Evolutionary conservation across 768 basidiomycete species (phyloP), one percentile per base, ranked within the genome.

Genomic region (Artomyces pyxidatus): DNA sequence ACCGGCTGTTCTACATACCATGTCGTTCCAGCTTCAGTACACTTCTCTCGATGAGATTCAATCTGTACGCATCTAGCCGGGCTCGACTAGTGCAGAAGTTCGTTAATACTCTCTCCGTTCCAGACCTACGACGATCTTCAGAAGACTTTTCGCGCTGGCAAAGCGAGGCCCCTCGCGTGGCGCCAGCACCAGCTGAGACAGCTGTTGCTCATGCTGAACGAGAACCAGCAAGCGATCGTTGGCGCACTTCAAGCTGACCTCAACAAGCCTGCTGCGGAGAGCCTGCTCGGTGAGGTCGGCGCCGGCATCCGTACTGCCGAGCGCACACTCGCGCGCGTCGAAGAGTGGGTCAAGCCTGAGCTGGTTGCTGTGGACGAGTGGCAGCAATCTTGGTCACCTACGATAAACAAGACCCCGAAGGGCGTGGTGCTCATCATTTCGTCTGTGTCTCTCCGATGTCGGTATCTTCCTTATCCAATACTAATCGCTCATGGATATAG

Each of bases 171-270:
- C 3, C 56, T 87, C 32, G 63, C 65, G 50, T 88, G 76, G 73
- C 75, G 87, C 14, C 74, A 76, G 47, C 71, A 75, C 40, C 87
- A 89, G 54, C 71, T 88, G 37, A 67, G 70, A 38, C 79, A 81
- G 54, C 70, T 88, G 27, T 80, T 77, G 22, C 75, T 71, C 21
- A 65, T 85, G 65, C 63, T 72, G 21, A 77, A 85, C 55, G 78
- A 85, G n/a, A 82, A 88, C 62, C 57, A 67, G 3, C 69, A 78
- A 3, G 71, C 67, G 3, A 60, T 87, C 43, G 69, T 69, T 12
- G 71, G 73, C 2, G 74, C 81, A 26, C 48, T 65, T 40, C 61
- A 69, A 45, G 52, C 60, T 0, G 59, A 64, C 48, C 58, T 66
- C 14, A 56, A 58, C 23, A 59, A 58, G 44, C 62, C 62, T 3